Conservation (phyloP, 768 basidiomycete genomes). For the Tylopilus cervinicoccineus region DNA sequence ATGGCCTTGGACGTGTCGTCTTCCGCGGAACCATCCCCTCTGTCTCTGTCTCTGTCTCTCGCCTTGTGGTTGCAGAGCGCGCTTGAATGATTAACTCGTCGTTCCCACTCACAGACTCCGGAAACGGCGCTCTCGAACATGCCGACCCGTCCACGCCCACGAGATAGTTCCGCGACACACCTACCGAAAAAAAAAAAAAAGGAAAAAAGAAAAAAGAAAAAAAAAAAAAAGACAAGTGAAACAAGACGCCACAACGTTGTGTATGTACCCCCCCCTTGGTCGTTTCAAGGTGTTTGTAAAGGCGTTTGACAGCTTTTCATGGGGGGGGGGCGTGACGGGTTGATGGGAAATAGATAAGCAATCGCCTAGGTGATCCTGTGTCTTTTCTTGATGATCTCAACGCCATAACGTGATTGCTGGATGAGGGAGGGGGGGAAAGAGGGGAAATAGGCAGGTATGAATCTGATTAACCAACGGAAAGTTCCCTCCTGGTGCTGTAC, state of each 20-base stretch:
- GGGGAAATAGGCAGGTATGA: neutral
- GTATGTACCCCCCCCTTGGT: neutral
- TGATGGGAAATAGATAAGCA: neutral
- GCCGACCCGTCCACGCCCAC: neutral
- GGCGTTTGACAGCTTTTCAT: neutral
- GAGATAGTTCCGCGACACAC: too few relatives aligned
- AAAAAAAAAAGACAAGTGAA: neutral
- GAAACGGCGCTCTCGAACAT: too few relatives aligned
- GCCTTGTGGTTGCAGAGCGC: too few relatives aligned
- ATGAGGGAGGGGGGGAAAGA: neutral
- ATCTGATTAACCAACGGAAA: neutral
- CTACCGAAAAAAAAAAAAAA: too few relatives aligned
- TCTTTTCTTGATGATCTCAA: neutral
- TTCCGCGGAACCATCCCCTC: too few relatives aligned
- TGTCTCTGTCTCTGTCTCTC: too few relatives aligned
- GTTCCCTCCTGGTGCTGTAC: neutral
- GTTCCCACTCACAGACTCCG: too few relatives aligned
- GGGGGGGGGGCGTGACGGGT: neutral
- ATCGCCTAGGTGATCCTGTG: neutral
- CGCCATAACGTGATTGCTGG: neutral
- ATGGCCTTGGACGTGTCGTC: too few relatives aligned
- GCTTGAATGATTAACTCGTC: too few relatives aligned
- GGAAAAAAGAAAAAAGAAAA: too few relatives aligned
- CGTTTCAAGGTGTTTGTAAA: slow-evolving; percentile 3
- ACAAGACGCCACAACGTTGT: neutral